These are phyloP conservation scores for Fusarium bulbicola DNA, from an alignment of 2,329 filamentous ascomycete species.

Conservation along the genomic window DNA sequence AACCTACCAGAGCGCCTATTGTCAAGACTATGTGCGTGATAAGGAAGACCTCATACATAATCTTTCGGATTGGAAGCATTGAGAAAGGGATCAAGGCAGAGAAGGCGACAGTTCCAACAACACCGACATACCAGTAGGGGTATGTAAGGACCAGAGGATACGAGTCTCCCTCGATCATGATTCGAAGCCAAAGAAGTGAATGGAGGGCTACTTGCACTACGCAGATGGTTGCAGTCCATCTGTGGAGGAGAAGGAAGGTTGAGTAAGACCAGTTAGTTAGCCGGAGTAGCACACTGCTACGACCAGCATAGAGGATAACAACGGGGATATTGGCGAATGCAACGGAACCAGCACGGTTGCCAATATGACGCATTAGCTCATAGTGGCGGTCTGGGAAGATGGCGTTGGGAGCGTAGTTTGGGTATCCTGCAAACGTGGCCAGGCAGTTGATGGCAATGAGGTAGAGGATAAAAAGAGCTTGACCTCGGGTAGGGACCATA, in stretches of 20 bases:
- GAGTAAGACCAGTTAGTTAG: conserved; percentile 59
- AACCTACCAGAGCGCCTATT: conserved; percentile 52
- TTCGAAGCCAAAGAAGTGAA: conserved; percentile 51
- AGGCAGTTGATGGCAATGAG: conserved; percentile 51
- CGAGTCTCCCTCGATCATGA: conserved; percentile 42
- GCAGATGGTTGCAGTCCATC: conserved; percentile 58
- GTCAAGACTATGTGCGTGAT: conserved; percentile 53
- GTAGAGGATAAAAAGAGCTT: conserved; percentile 54
- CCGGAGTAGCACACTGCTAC: conserved; percentile 60
- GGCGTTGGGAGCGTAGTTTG: conserved; percentile 38
- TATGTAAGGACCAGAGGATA: conserved; percentile 43
- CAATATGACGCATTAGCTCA: conserved; percentile 48
- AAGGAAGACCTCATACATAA: conserved; percentile 56
- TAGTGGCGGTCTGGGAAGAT: conserved; percentile 37
- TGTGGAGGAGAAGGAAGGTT: conserved; percentile 59
- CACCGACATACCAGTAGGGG: conserved; percentile 56
- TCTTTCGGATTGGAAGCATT: conserved; percentile 48
- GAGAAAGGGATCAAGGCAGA: conserved; percentile 46
- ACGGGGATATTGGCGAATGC: conserved; percentile 53
- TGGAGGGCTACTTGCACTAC: conserved; percentile 58
- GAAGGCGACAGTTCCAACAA: conserved; percentile 50
- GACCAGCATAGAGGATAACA: conserved; percentile 53
- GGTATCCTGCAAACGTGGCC: conserved; percentile 45
- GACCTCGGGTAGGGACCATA: conserved; percentile 52
- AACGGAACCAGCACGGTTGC: conserved; percentile 53